Percentiles rank a stretch among this genome's conserved stretches.
Evolutionary conservation across 2,329 filamentous ascomycete genomes (phyloP).

Genomic region (Lasiodiplodia sp.): DNA sequence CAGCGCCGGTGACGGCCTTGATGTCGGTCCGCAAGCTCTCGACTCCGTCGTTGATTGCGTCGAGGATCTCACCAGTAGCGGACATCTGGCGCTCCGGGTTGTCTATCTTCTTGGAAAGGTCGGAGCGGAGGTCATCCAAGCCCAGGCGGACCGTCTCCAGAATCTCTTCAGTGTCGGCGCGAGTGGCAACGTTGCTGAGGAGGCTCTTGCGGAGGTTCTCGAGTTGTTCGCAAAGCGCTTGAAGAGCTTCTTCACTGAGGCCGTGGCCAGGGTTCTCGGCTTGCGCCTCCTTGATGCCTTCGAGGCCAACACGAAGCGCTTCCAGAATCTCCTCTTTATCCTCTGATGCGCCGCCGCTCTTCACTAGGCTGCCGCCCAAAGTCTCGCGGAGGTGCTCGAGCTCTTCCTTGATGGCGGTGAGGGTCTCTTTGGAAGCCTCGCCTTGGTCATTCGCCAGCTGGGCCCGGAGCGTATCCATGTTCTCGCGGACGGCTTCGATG

Average conservation of each 20-base stretch:
- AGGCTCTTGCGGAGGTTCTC: slow-evolving; percentile 56
- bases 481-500: slow-evolving; percentile 68
- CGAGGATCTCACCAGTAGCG: slow-evolving; percentile 65
- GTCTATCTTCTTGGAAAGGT: slow-evolving; percentile 61
- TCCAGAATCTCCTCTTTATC: slow-evolving; percentile 53
- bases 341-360: slow-evolving; percentile 38
- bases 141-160: slow-evolving; percentile 58
- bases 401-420: slow-evolving; percentile 53
- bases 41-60: slow-evolving; percentile 72
- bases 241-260: slow-evolving; percentile 59
- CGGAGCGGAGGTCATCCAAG: slow-evolving; percentile 58
- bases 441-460: slow-evolving; percentile 49
- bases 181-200: slow-evolving; percentile 47
- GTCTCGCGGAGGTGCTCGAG: slow-evolving; percentile 54
- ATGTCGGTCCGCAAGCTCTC: slow-evolving; percentile 79
- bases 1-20: slow-evolving; percentile 65
- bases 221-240: slow-evolving; percentile 59
- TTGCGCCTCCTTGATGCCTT: slow-evolving; percentile 42
- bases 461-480: slow-evolving; percentile 52
- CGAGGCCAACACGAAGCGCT: slow-evolving; percentile 45
- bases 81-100: slow-evolving; percentile 61
- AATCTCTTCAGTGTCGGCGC: slow-evolving; percentile 57
- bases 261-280: slow-evolving; percentile 31
- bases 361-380: slow-evolving; percentile 52
- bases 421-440: slow-evolving; percentile 49